Evolutionary conservation across 2,329 filamentous ascomycete species (phyloP).

Genomic region (Acarospora socialis): DNA sequence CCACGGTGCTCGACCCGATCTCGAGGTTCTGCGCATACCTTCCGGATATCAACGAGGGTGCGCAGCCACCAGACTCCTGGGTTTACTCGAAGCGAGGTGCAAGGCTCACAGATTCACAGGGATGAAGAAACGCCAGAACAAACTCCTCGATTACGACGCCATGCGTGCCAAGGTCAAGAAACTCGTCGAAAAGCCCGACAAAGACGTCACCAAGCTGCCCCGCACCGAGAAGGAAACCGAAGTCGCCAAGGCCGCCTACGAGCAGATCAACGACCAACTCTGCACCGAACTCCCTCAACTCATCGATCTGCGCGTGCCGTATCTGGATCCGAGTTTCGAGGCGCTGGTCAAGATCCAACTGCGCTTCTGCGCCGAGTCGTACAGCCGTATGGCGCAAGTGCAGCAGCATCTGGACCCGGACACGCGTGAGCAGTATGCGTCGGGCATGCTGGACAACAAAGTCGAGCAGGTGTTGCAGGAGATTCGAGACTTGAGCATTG

Average conservation of each 20-base stretch:
- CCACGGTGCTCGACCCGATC: constrained; percentile 91
- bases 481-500: constrained; percentile 92
- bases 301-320: constrained; percentile 91
- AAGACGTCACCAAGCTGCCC: constrained; percentile 91
- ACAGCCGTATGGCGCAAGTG: constrained; percentile 95
- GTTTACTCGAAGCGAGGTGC: not conserved
- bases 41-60: constrained; percentile 95
- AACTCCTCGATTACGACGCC: constrained; percentile 94
- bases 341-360: constrained; percentile 97
- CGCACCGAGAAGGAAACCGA: constrained; percentile 93
- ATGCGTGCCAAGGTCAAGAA: constrained; percentile 94
- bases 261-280: constrained; percentile 92
- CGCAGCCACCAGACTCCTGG: constrained; percentile 17
- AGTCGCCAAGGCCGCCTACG: constrained; percentile 83
- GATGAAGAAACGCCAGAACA: constrained; percentile 98
- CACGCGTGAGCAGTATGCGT: constrained; percentile 89
- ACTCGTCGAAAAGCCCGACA: constrained; percentile 94
- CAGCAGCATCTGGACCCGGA: constrained; percentile 96
- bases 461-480: constrained; percentile 95
- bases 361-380: constrained; percentile 93
- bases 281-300: constrained; percentile 86
- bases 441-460: constrained; percentile 75
- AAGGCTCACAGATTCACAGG: constrained; percentile 31
- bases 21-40: constrained; percentile 96
- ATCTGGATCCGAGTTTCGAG: constrained; percentile 93